Percentiles rank a stretch among this genome's conserved stretches.
Conservation (phyloP, 495 filamentous ascomycete genomes). For the Aspergillus steynii region DNA sequence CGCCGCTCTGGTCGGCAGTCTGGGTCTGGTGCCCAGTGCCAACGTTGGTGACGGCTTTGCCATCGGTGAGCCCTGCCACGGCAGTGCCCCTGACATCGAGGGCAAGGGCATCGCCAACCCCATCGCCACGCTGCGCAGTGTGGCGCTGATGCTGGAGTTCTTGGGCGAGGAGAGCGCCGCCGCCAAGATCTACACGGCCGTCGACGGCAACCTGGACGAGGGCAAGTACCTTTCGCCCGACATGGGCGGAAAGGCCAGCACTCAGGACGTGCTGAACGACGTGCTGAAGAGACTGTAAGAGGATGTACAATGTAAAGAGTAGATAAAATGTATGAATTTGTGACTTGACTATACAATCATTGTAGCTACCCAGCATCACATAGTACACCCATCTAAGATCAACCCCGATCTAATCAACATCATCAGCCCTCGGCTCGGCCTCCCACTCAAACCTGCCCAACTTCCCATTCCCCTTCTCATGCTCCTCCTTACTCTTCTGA, state of each 20-base stretch:
- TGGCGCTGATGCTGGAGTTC: constrained; percentile 96
- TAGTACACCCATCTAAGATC: no score
- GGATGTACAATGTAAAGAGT: background rate
- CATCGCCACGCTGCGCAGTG: constrained; percentile 88
- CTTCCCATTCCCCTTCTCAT: constrained; percentile 10
- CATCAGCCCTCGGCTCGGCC: constrained; percentile 19
- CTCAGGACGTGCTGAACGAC: constrained; percentile 86
- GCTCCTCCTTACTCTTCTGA: constrained; percentile 8
- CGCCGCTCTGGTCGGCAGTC: constrained; percentile 88
- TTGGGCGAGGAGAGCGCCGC: constrained; percentile 82
- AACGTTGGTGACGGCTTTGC: constrained; percentile 95
- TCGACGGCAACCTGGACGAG: constrained; percentile 88
- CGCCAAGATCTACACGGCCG: constrained; percentile 83
- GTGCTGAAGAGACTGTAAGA: constrained; percentile 79
- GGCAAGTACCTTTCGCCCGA: constrained; percentile 83
- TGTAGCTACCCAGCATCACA: no score
- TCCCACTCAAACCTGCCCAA: constrained; percentile 31
- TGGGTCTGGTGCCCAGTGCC: constrained; percentile 92
- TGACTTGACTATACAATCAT: constrained; percentile 6
- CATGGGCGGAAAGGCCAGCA: constrained; percentile 84
- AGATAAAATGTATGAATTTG: background rate
- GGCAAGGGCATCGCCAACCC: constrained; percentile 92
- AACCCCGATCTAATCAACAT: constrained; percentile 20
- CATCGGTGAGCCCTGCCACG: constrained; percentile 98
- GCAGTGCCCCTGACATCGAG: constrained; percentile 92